phyloP scores from a whole-genome alignment of 2,329 filamentous ascomycete genomes.

The Ophiosphaerella korrae region DNA sequence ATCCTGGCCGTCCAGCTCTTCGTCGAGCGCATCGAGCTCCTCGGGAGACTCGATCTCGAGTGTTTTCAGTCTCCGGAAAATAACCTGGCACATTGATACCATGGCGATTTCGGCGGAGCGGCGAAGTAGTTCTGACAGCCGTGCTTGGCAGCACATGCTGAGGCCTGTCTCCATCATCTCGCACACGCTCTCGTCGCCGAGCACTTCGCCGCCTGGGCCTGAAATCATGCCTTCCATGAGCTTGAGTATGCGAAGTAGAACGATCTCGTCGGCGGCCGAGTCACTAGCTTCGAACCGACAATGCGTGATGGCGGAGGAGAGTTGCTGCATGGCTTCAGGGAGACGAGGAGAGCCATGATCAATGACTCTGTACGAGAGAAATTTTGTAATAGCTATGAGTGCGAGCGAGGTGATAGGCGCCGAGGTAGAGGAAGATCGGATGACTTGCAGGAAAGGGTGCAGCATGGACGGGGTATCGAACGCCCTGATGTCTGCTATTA shows the following conservation, averaged over 20 bases:
- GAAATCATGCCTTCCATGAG: conserved; percentile 99
- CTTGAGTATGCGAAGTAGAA: conserved; percentile 90
- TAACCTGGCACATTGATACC: conserved; percentile 99
- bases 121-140: conserved; percentile 87
- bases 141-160: conserved; percentile 93
- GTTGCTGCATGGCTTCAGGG: conserved; percentile 87
- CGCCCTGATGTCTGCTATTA: conserved; percentile 71
- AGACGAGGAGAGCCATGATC: conserved; percentile 83
- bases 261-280: conserved; percentile 91
- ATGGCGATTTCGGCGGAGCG: conserved; percentile 94
- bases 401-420: conserved; percentile 95
- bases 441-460: conserved; percentile 94
- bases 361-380: conserved; percentile 93
- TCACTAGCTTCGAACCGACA: conserved; percentile 98
- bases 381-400: conserved; percentile 91
- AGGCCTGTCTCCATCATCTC: conserved; percentile 99
- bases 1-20: conserved; percentile 66
- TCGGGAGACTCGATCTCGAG: conserved; percentile 77
- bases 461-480: conserved; percentile 91
- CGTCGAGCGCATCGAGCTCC: conserved; percentile 68
- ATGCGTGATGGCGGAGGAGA: conserved; percentile 94
- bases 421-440: conserved; percentile 93
- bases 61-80: conserved; percentile 90
- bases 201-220: conserved; percentile 84
- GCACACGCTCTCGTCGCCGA: conserved; percentile 98